Evolutionary conservation across 345 rosid genomes (phyloP), one percentile per base, ranked within the genome.

Genomic region (Gossypium ekmanianum): DNA sequence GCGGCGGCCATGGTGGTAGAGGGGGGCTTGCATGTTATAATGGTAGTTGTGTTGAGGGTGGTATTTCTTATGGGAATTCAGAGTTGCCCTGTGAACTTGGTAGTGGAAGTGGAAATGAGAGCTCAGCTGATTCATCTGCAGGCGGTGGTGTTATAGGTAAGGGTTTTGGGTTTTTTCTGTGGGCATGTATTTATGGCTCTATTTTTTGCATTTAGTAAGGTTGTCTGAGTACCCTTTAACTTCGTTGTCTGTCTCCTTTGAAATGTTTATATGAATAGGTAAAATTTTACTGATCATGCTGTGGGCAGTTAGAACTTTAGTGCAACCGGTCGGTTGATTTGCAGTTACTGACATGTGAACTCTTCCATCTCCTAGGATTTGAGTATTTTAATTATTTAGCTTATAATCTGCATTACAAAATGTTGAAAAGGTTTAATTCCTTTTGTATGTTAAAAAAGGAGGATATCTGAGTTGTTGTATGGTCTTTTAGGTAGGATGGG

Each of bases 21-120:
- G 99, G 99, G 27, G 99, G 99, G 45, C 65, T 57, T 75, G 97
- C 85, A 76, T 96, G 94, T 85, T 87, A 85, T 77, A 89, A 87
- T 73, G 80, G 45, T 81, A 84, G 72, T 68, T 92, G 88, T 47
- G 74, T 87, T 66, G 88, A 79, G 14, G 99, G 99, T 78, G 99
- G 98, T 67, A 79, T 81, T 74, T 84, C 95, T 14, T 96, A 96
- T 86, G 99, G 99, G 76, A 83, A 87, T 85, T 85, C 83, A 62
- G 84, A 88, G 77, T 83, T 93, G 80, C 99, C 99, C 61, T 96
- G 99, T 81, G 98, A 93, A 84, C 98, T 89, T 85, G 99, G 99
- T 78, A 96, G 99, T 86, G 99, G 99, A 86, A 96, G 99, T 85
- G 99, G 99, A 70, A 85, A 87, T 57, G 89, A 86, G 78, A 87